Percentiles rank a stretch among this genome's conserved stretches.
Conservation (phyloP, 2,329 filamentous ascomycete genomes). For the Verticillium nonalfalfae region DNA sequence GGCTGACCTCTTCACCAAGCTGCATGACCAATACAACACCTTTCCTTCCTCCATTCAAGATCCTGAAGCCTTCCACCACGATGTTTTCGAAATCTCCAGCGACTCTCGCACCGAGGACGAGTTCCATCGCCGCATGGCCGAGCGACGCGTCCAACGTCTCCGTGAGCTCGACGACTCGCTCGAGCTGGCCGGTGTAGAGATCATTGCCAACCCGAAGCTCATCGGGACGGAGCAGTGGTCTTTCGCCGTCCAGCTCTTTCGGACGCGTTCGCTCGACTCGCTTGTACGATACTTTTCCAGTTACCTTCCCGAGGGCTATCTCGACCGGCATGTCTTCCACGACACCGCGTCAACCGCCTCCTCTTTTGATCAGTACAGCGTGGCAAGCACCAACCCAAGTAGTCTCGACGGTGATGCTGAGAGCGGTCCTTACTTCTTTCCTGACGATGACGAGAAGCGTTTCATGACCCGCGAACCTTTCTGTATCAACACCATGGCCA, state of each 20-base stretch:
- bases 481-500: conserved; percentile 17
- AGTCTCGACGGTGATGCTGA: conserved; percentile 28
- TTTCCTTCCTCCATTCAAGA: conserved; percentile 50
- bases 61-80: conserved; percentile 54
- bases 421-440: conserved; percentile 29
- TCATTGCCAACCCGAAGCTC: conserved; percentile 52
- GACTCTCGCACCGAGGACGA: conserved; percentile 43
- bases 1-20: conserved; percentile 49
- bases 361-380: conserved; percentile 25
- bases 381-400: conserved; percentile 30
- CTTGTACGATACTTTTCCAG: conserved; percentile 55
- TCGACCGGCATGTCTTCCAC: conserved; percentile 28
- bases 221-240: conserved; percentile 55
- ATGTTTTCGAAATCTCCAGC: conserved; percentile 52
- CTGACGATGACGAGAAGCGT: conserved; percentile 28
- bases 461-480: conserved; percentile 9
- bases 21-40: conserved; percentile 56
- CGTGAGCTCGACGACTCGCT: conserved; percentile 49
- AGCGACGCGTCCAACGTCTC: conserved; percentile 47
- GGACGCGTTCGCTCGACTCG: conserved; percentile 52
- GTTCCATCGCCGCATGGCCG: conserved; percentile 47
- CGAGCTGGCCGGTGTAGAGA: conserved; percentile 52
- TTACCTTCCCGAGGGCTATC: conserved; percentile 46
- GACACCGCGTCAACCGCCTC: conserved; percentile 26
- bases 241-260: conserved; percentile 51